These are phyloP conservation scores for Suhomyces pyralidae DNA, from an alignment of 805 yeast species.

Conservation along the genomic window DNA sequence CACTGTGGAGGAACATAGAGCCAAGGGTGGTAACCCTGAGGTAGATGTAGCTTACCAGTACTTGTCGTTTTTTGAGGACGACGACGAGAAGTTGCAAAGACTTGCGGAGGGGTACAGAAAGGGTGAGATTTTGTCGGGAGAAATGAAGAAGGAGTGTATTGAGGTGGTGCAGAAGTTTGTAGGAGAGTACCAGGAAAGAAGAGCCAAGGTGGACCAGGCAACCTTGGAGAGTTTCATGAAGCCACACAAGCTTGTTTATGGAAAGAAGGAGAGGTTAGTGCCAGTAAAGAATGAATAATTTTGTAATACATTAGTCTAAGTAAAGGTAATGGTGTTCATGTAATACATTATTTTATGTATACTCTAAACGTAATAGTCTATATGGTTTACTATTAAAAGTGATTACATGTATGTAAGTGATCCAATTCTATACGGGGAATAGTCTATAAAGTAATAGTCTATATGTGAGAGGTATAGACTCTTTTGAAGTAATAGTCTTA, in stretches of 20 bases:
- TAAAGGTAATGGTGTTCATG: no score
- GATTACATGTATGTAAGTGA: no score
- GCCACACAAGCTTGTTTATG: constrained; percentile 78
- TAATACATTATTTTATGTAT: no score
- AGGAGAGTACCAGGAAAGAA: constrained; percentile 73
- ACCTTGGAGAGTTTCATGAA: constrained; percentile 69
- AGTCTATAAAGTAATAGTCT: no score
- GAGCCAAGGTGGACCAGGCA: constrained; percentile 62
- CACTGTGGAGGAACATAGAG: constrained; percentile 86
- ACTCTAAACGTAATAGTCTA: no score
- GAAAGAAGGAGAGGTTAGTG: constrained; percentile 64
- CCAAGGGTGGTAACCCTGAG: constrained; percentile 89
- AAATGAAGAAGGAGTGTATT: constrained; percentile 85
- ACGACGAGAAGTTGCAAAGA: constrained; percentile 70
- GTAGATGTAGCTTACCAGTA: constrained; percentile 95
- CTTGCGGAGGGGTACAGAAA: constrained; percentile 62
- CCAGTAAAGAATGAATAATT: no score
- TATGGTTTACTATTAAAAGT: no score
- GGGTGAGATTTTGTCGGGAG: constrained; percentile 89
- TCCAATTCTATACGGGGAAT: no score
- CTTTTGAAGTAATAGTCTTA: no score
- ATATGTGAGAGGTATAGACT: no score
- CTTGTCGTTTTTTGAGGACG: constrained; percentile 82
- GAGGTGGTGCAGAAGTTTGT: constrained; percentile 78
- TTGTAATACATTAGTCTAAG: no score